Evolutionary conservation across 768 basidiomycete genomes (phyloP).

Genomic region (Coprinopsis marcescibilis): DNA sequence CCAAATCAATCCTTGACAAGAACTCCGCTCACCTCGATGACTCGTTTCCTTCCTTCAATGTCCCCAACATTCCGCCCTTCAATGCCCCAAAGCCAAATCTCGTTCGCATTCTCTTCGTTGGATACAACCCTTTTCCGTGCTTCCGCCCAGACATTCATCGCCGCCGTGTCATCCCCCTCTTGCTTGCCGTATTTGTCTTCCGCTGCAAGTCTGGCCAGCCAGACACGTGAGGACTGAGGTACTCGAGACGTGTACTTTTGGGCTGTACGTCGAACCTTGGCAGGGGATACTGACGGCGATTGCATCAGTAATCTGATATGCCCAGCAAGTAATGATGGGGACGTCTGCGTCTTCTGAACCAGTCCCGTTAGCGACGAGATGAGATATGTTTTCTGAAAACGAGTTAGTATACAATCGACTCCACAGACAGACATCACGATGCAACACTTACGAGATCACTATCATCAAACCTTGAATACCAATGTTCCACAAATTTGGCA

Average conservation of each 20-base stretch:
- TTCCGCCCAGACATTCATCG: constrained; percentile 35
- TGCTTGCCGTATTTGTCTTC: constrained; percentile 26
- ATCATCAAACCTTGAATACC: constrained; percentile 40
- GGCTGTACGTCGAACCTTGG: constrained; percentile 34
- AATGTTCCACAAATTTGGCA: constrained; percentile 48
- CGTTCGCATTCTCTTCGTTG: constrained; percentile 25
- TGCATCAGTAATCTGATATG: constrained; percentile 26
- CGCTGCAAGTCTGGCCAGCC: constrained; percentile 46
- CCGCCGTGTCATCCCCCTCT: constrained; percentile 20
- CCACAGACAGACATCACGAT: constrained; percentile 44
- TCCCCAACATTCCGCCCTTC: constrained; percentile 15
- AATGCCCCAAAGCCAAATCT: constrained; percentile 55
- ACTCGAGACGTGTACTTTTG: constrained; percentile 39
- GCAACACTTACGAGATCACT: constrained; percentile 39
- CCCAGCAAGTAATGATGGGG: constrained; percentile 25
- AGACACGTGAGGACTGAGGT: constrained; percentile 37
- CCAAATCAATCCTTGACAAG: not conserved
- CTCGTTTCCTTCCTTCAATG: constrained; percentile 15
- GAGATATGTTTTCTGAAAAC: constrained; percentile 52
- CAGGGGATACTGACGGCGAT: constrained; percentile 15
- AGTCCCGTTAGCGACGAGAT: constrained; percentile 36
- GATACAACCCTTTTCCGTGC: constrained; percentile 34
- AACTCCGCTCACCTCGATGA: constrained; percentile 29
- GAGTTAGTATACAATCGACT: constrained; percentile 18
- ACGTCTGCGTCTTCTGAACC: constrained; percentile 18